Evolutionary conservation across 495 filamentous ascomycete genomes (phyloP).

Genomic region (Filosporella fistucella): DNA sequence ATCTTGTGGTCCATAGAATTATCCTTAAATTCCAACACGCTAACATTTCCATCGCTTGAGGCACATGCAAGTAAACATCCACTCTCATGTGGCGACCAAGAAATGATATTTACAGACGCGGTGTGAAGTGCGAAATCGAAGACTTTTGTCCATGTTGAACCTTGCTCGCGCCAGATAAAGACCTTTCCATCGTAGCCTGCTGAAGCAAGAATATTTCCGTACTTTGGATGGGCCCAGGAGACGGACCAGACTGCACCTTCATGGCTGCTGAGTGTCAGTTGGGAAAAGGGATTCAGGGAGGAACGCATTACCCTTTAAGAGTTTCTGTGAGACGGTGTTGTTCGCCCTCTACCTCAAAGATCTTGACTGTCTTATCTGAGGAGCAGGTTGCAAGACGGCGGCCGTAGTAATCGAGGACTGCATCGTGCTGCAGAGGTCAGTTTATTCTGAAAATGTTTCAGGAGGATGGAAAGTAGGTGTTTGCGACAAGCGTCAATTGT

Average conservation of each 20-base stretch:
- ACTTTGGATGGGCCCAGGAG: constrained; percentile 97
- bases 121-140: constrained; percentile 89
- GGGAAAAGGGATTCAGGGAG: constrained; percentile 13
- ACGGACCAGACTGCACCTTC: constrained; percentile 96
- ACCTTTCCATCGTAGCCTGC: constrained; percentile 96
- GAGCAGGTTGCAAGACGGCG: constrained; percentile 95
- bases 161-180: constrained; percentile 93
- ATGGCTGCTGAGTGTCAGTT: constrained; percentile 53
- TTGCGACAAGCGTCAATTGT: not conserved
- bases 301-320: constrained; percentile 81
- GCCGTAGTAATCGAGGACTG: constrained; percentile 96
- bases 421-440: constrained; percentile 70
- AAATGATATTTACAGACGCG: constrained; percentile 91
- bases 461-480: too few relatives aligned
- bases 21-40: constrained; percentile 93
- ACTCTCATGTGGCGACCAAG: constrained; percentile 94
- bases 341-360: constrained; percentile 96
- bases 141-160: constrained; percentile 68
- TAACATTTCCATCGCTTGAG: constrained; percentile 86
- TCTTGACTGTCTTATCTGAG: constrained; percentile 97
- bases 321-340: constrained; percentile 88
- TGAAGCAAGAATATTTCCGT: constrained; percentile 93
- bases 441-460: constrained; percentile 1
- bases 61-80: constrained; percentile 95
- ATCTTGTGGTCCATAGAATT: constrained; percentile 81